phyloP scores from a whole-genome alignment of 1,284 basidiomycete genomes.

The Coniferiporia weirii region DNA sequence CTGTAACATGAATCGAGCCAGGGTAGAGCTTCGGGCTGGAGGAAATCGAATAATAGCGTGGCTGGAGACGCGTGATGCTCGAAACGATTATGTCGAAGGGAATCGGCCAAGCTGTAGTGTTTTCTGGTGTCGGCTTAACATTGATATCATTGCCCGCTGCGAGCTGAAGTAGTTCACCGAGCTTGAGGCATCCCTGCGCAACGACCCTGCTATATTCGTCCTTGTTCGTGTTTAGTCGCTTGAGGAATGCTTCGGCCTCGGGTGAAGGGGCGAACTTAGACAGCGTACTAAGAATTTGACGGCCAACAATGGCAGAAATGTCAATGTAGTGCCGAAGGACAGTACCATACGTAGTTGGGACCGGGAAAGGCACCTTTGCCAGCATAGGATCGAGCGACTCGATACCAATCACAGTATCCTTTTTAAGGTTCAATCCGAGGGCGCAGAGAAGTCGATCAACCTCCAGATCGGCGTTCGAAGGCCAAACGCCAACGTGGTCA shows the following conservation, averaged over 20 bases:
- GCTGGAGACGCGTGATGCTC: slow-evolving; percentile 87
- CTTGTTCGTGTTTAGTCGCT: slow-evolving; percentile 82
- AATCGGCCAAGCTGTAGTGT: slow-evolving; percentile 85
- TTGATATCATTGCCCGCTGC: slow-evolving; percentile 76
- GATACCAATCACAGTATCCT: slow-evolving; percentile 81
- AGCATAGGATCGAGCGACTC: slow-evolving; percentile 96
- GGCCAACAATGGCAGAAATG: slow-evolving; percentile 87
- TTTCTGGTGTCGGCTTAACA: slow-evolving; percentile 51
- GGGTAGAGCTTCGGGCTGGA: slow-evolving; percentile 92
- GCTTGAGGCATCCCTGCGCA: slow-evolving; percentile 77
- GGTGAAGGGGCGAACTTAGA: slow-evolving; percentile 86
- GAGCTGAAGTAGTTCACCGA: slow-evolving; percentile 88
- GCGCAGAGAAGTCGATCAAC: slow-evolving; percentile 85
- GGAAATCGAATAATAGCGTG: slow-evolving; percentile 98
- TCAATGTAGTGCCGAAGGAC: slow-evolving; percentile 97
- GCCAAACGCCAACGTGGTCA: slow-evolving; percentile 98
- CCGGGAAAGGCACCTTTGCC: slow-evolving; percentile 98
- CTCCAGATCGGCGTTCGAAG: slow-evolving; percentile 88
- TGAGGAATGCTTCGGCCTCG: slow-evolving; percentile 70
- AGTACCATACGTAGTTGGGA: slow-evolving; percentile 91
- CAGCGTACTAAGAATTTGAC: slow-evolving; percentile 85
- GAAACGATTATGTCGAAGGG: slow-evolving; percentile 97
- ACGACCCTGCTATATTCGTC: slow-evolving; percentile 78
- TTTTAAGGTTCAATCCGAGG: slow-evolving; percentile 78
- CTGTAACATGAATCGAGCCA: slow-evolving; percentile 88